Evolutionary conservation across 2,329 filamentous ascomycete genomes (phyloP).

Genomic region (Phialophora tarda): DNA sequence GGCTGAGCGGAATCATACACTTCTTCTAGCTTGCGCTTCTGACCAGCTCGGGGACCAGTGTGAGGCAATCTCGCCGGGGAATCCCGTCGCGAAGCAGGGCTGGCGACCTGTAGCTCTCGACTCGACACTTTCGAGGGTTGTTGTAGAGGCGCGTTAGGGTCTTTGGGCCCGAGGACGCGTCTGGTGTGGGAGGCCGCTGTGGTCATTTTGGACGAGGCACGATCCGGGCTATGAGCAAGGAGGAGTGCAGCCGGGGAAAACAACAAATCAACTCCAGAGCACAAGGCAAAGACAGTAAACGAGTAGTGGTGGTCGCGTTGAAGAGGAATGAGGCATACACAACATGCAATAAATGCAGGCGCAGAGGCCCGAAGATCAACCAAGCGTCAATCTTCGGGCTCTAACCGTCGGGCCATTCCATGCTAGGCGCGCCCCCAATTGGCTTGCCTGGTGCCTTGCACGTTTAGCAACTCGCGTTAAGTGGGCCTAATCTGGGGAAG

Average conservation of each 20-base stretch:
- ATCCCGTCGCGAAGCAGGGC: slow-evolving; percentile 7
- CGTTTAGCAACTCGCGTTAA: not conserved
- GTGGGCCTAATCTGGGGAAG: not conserved
- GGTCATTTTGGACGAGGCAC: not conserved
- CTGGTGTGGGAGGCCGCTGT: slow-evolving; percentile 29
- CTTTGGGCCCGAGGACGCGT: slow-evolving; percentile 39
- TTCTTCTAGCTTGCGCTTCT: slow-evolving; percentile 37
- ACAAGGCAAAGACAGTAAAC: not conserved
- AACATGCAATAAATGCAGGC: not conserved
- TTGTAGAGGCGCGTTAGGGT: slow-evolving; percentile 36
- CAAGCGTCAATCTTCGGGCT: slow-evolving; percentile 1
- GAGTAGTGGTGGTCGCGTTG: not conserved
- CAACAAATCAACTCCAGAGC: not conserved
- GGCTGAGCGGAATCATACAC: slow-evolving; percentile 24
- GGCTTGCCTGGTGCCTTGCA: not conserved
- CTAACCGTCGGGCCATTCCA: not conserved
- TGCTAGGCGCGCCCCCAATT: not conserved
- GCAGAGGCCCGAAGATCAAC: not conserved
- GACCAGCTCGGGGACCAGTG: slow-evolving; percentile 33
- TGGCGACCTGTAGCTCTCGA: slow-evolving; percentile 6
- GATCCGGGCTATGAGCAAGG: not conserved
- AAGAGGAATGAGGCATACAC: not conserved
- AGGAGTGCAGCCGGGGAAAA: not conserved
- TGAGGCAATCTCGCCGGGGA: slow-evolving; percentile 2
- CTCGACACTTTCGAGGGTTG: slow-evolving; percentile 20